These are phyloP conservation scores for Plasmodium fragile DNA, from an alignment of 169 alveolate species.

Conservation along the genomic window DNA sequence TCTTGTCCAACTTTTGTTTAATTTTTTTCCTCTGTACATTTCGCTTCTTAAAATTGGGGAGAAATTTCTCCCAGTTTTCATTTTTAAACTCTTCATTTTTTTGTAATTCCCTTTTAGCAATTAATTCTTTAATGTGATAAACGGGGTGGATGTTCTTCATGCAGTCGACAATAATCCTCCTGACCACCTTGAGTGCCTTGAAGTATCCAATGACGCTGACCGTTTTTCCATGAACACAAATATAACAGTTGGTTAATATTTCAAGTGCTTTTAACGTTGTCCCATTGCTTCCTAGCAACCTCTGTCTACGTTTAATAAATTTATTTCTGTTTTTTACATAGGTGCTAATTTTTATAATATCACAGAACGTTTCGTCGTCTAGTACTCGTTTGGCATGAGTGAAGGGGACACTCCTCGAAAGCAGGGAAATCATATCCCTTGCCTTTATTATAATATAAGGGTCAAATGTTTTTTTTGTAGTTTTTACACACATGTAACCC, in stretches of 20 bases:
- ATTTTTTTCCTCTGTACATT: slow-evolving; percentile 92
- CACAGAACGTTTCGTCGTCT: slow-evolving; percentile 95
- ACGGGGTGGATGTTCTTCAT: slow-evolving; percentile 99
- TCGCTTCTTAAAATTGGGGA: slow-evolving; percentile 98
- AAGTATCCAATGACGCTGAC: slow-evolving; percentile 97
- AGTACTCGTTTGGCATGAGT: slow-evolving; percentile 97
- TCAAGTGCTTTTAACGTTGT: slow-evolving; percentile 98
- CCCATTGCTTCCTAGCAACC: slow-evolving; percentile 99
- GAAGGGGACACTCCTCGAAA: slow-evolving; percentile 99
- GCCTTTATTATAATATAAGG: slow-evolving; percentile 98
- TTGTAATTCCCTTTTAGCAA: slow-evolving; percentile 98
- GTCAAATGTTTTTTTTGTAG: slow-evolving; percentile 98
- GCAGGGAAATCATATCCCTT: slow-evolving; percentile 97
- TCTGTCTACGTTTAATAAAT: slow-evolving; percentile 98
- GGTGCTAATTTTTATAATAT: slow-evolving; percentile 97
- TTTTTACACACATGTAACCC: slow-evolving; percentile 99
- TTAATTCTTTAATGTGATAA: slow-evolving; percentile 98
- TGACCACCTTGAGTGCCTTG: slow-evolving; percentile 94
- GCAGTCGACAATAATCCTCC: slow-evolving; percentile 98
- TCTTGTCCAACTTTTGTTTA: slow-evolving; percentile 72
- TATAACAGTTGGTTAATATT: slow-evolving; percentile 98
- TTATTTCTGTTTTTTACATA: slow-evolving; percentile 95
- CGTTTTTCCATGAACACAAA: slow-evolving; percentile 98
- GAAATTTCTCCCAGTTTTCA: slow-evolving; percentile 97
- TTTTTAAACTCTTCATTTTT: slow-evolving; percentile 94